phyloP scores from a whole-genome alignment of 2,329 filamentous ascomycete species.

The Colletotrichum simmondsii region DNA sequence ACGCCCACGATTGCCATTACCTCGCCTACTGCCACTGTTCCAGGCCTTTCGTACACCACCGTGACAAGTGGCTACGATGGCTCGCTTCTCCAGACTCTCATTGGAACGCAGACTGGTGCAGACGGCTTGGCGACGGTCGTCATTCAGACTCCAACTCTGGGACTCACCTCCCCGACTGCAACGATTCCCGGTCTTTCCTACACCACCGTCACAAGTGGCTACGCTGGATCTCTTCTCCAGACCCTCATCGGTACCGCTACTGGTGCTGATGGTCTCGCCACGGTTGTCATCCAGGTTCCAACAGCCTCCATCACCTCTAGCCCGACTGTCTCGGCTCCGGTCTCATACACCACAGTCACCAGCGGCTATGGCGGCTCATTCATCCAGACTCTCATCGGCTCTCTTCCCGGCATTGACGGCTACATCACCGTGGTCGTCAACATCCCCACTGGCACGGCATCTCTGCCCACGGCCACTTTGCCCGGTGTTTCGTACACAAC shows the following conservation, averaged over 20 bases:
- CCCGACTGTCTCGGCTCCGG: not conserved
- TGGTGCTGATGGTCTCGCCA: conserved; percentile 18
- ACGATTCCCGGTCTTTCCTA: not conserved
- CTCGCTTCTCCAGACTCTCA: not conserved
- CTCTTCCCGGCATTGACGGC: not conserved
- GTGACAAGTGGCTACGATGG: not conserved
- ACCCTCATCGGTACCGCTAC: not conserved
- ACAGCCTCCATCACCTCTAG: not conserved
- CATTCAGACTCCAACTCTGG: not conserved
- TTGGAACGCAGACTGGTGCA: not conserved
- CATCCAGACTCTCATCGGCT: conserved; percentile 10
- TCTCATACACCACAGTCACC: not conserved
- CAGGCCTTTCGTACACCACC: not conserved
- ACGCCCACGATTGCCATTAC: not conserved
- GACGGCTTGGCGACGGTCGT: not conserved
- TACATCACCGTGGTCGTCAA: conserved; percentile 17
- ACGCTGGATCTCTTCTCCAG: not conserved
- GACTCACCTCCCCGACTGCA: not conserved
- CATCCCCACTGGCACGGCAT: conserved; percentile 4
- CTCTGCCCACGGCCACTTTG: not conserved
- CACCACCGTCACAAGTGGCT: conserved; percentile 4
- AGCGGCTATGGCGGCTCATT: not conserved
- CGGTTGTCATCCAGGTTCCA: conserved; percentile 9
- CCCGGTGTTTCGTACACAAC: conserved; percentile 17
- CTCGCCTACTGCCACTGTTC: not conserved